Conservation (phyloP, 441 rosid species). For the Adansonia rubrostipa region DNA sequence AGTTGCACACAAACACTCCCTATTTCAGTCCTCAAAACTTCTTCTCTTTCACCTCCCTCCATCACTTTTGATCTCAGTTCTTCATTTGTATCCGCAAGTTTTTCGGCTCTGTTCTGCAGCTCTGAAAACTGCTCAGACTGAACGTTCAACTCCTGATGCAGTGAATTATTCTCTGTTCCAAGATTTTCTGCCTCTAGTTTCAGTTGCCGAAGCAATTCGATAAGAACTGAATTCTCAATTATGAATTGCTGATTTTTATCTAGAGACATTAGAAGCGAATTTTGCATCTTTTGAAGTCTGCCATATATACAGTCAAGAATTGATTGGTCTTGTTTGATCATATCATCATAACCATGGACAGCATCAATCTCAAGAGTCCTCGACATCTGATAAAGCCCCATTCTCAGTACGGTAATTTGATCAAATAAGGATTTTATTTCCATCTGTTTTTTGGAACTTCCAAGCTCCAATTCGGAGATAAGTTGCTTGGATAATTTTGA, state of each 20-base stretch:
- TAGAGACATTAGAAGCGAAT: constrained; percentile 45
- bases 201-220: constrained; percentile 63
- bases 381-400: constrained; percentile 57
- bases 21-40: constrained; percentile 55
- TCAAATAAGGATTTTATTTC: constrained; percentile 56
- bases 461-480: constrained; percentile 59
- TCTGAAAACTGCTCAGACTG: constrained; percentile 47
- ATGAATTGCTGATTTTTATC: constrained; percentile 60
- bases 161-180: constrained; percentile 49
- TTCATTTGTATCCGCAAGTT: constrained; percentile 46
- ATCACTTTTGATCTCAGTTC: constrained; percentile 53
- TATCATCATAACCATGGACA: constrained; percentile 39
- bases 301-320: constrained; percentile 43
- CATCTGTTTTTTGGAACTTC: constrained; percentile 55
- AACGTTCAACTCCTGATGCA: constrained; percentile 53
- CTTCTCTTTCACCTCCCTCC: constrained; percentile 60
- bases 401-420: constrained; percentile 55
- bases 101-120: constrained; percentile 58
- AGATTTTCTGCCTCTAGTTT: constrained; percentile 60
- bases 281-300: constrained; percentile 60
- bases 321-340: constrained; percentile 47
- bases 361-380: constrained; percentile 53
- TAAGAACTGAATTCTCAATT: constrained; percentile 64
- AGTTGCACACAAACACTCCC: constrained; percentile 51
- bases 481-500: constrained; percentile 59